Conservation (phyloP, 2,329 filamentous ascomycete genomes). For the Pseudocercospora eumusae region DNA sequence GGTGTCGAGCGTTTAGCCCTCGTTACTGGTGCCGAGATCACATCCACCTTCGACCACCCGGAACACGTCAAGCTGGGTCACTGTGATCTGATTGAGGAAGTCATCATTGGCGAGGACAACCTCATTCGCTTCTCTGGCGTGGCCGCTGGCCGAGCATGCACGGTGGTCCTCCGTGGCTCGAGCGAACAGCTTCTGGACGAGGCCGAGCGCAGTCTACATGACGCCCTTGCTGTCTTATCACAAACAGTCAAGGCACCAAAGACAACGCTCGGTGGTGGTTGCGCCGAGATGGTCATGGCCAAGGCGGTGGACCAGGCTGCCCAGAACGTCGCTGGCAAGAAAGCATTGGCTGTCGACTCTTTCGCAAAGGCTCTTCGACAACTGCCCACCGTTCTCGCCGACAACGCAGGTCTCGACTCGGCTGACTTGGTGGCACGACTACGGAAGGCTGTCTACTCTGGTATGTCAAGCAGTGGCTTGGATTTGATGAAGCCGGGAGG, state of each 20-base stretch:
- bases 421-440: constrained; percentile 89
- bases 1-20: constrained; percentile 93
- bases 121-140: constrained; percentile 97
- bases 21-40: constrained; percentile 95
- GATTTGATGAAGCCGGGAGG: constrained; percentile 88
- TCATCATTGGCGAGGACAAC: constrained; percentile 97
- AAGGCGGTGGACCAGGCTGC: constrained; percentile 94
- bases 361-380: constrained; percentile 90
- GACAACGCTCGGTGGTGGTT: constrained; percentile 92
- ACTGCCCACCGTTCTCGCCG: constrained; percentile 91
- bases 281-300: constrained; percentile 98
- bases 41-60: constrained; percentile 96
- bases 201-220: constrained; percentile 92
- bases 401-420: constrained; percentile 95
- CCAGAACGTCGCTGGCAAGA: constrained; percentile 94
- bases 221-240: constrained; percentile 91
- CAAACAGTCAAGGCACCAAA: constrained; percentile 94
- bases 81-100: constrained; percentile 94
- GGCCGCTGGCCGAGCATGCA: constrained; percentile 90
- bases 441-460: constrained; percentile 91
- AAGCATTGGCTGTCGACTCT: constrained; percentile 85
- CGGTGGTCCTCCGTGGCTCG: constrained; percentile 91
- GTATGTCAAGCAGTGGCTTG: constrained; percentile 86
- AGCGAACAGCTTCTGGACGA: constrained; percentile 97
- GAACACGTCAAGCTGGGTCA: constrained; percentile 95